Percentiles rank a stretch among this genome's conserved stretches.
Evolutionary conservation across 176 grass and related monocot genomes (phyloP).

Genomic region (Chloris gayana): DNA sequence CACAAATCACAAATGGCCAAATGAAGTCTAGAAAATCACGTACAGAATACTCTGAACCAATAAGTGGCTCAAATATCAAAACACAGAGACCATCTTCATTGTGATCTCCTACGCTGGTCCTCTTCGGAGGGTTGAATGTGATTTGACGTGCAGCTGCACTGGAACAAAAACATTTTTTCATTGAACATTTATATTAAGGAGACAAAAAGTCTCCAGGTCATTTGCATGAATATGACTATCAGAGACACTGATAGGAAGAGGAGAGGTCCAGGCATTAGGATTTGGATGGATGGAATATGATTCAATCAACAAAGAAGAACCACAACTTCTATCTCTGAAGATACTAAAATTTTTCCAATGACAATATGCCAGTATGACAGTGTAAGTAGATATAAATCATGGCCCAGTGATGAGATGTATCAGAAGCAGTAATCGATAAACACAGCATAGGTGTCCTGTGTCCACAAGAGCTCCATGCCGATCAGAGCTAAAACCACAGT

Average conservation of each 20-base stretch:
- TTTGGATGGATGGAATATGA: neutral
- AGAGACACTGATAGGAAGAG: conserved; percentile 14
- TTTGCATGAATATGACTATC: conserved; percentile 16
- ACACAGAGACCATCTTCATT: conserved; percentile 60
- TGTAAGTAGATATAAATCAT: conserved; percentile 23
- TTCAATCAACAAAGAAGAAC: neutral
- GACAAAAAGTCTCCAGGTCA: conserved; percentile 1
- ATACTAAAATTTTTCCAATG: neutral
- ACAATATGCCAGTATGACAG: neutral
- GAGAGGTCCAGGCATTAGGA: neutral
- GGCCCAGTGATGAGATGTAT: neutral
- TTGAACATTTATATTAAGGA: conserved; percentile 36
- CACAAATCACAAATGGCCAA: neutral
- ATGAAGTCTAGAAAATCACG: conserved; percentile 34
- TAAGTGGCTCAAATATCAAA: conserved; percentile 75
- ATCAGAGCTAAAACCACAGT: conserved; percentile 17
- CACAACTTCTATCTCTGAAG: conserved; percentile 3
- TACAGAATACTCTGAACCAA: conserved; percentile 68
- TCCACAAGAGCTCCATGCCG: conserved; percentile 9
- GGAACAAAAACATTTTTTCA: conserved; percentile 38
- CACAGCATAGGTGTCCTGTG: neutral
- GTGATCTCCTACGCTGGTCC: conserved; percentile 34
- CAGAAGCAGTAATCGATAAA: conserved; percentile 15
- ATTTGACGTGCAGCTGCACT: conserved; percentile 87
- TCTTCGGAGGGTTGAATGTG: conserved; percentile 63